Percentiles rank a stretch among this genome's conserved stretches.
Evolutionary conservation across 768 basidiomycete species (phyloP).

Genomic region (Amanita subjunquillea): DNA sequence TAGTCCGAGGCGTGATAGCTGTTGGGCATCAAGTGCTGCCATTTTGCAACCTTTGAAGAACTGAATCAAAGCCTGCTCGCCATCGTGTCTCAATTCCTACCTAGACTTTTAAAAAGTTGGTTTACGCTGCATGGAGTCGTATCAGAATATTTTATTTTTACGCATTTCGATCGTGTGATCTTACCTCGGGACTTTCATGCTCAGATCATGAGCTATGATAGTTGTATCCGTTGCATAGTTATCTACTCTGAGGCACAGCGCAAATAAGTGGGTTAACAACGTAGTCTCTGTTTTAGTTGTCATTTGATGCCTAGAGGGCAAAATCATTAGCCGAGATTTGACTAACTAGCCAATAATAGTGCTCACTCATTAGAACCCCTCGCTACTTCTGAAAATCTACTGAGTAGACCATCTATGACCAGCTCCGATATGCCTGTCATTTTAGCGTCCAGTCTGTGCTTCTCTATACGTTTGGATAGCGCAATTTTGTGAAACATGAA

Average conservation of each 20-base stretch:
- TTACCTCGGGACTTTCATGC: constrained; percentile 53
- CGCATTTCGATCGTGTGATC: constrained; percentile 15
- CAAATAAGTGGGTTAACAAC: constrained; percentile 71
- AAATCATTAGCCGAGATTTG: neutral
- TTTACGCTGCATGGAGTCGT: constrained; percentile 30
- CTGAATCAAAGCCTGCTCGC: constrained; percentile 5
- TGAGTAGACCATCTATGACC: constrained; percentile 64
- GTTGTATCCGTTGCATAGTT: constrained; percentile 63
- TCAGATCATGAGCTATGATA: constrained; percentile 64
- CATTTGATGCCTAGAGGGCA: constrained; percentile 17
- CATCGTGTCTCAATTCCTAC: constrained; percentile 20
- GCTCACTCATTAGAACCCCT: constrained; percentile 58
- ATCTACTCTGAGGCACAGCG: constrained; percentile 72
- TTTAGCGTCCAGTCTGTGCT: constrained; percentile 43
- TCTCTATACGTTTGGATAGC: constrained; percentile 27
- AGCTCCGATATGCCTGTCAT: constrained; percentile 48
- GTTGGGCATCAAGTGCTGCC: constrained; percentile 40
- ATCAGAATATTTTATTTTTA: neutral
- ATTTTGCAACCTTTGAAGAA: constrained; percentile 60
- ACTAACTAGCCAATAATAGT: neutral
- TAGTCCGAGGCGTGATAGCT: constrained; percentile 62
- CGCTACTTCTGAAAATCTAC: constrained; percentile 71
- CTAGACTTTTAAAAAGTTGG: constrained; percentile 67
- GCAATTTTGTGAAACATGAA: constrained; percentile 51
- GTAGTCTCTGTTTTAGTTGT: constrained; percentile 66